Base-by-base conservation (phyloP, 768 basidiomycete genomes). In the Gelatoporia subvermispora region DNA sequence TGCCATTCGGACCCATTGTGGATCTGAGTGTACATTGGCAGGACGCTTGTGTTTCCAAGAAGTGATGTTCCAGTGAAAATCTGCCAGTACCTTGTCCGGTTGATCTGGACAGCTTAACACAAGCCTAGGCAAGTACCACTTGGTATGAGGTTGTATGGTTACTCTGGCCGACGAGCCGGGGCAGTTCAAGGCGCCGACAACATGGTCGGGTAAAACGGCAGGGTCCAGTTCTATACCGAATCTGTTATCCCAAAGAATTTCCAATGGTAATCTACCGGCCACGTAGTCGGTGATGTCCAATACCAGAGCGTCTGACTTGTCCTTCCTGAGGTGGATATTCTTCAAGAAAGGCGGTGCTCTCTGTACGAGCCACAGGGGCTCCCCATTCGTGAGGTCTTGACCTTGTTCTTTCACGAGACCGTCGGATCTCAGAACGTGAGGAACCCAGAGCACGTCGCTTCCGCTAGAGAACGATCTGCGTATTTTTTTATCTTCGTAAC, bases 191-290 rank as follows among this genome's bases (percentile, higher is more conserved):
- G 56, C 56, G 17, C 51, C 45, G n/a, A 56, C 49, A 3, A 84
- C 31, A 8, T 61, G 40, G 2, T 47, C 18, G 2, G 82, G 81
- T 18, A 82, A 70, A 36, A 56, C 66, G 28, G 56, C 54, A 13
- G 78, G 56, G 48, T 76, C 51, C 54, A 87, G 70, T 17, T 56
- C 59, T 37, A 89, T 43, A 3, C 79, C 56, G 62, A 85, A 90
- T 5, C 88, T 81, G 54, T 72, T 71, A 61, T 90, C 87, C 59
- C 78, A 88, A 23, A 88, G 65, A 11, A 82, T 42, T 20, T 75
- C 66, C 13, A 73, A 9, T 31, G 41, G 42, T 50, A 54, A 60
- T 58, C 55, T 3, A 41, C 20, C 42, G 22, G 36, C 39, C 4
- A 67, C 58, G 24, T 11, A 52, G 18, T 64, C 50, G 4, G 79